These are phyloP conservation scores for Skeletonema costatum DNA, from an alignment of 108 stramenopile species.

Conservation along the genomic window DNA sequence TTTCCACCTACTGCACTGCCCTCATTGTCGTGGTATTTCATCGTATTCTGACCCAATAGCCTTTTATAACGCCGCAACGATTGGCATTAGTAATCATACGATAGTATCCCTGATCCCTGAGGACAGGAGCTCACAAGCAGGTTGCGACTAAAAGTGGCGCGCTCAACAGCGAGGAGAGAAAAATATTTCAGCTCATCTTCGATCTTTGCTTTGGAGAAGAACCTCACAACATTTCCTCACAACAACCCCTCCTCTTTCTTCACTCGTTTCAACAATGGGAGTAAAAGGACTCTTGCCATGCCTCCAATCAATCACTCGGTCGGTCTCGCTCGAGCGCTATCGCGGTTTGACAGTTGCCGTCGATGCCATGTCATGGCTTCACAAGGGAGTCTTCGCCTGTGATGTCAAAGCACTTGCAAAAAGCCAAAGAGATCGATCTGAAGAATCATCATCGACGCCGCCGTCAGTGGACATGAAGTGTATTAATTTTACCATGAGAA, in stretches of 20 bases:
- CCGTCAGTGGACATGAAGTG: constrained; percentile 40
- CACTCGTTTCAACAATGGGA: constrained; percentile 40
- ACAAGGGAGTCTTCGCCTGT: constrained; percentile 51
- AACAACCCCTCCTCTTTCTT: background rate
- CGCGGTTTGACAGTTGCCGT: constrained; percentile 56
- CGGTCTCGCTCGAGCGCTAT: constrained; percentile 46
- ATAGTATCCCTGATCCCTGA: too few relatives aligned
- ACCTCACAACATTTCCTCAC: too few relatives aligned
- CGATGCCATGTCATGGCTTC: constrained; percentile 66
- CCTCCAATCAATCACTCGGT: constrained; percentile 42
- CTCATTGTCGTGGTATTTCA: too few relatives aligned
- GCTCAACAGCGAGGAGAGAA: background rate
- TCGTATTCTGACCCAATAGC: too few relatives aligned
- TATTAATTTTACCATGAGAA: constrained; percentile 50
- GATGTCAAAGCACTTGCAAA: constrained; percentile 47
- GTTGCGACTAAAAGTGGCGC: too few relatives aligned
- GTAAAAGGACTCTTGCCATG: constrained; percentile 59
- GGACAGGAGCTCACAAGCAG: too few relatives aligned
- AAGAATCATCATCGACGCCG: background rate
- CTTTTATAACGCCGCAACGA: too few relatives aligned
- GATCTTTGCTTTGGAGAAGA: background rate
- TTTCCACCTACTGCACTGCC: too few relatives aligned
- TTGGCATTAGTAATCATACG: too few relatives aligned
- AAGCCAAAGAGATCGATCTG: constrained; percentile 18
- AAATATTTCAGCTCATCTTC: background rate